Evolutionary conservation across 78 protist species (phyloP), one percentile per base, ranked within the genome.

Genomic region (Monosiga brevicollis): DNA sequence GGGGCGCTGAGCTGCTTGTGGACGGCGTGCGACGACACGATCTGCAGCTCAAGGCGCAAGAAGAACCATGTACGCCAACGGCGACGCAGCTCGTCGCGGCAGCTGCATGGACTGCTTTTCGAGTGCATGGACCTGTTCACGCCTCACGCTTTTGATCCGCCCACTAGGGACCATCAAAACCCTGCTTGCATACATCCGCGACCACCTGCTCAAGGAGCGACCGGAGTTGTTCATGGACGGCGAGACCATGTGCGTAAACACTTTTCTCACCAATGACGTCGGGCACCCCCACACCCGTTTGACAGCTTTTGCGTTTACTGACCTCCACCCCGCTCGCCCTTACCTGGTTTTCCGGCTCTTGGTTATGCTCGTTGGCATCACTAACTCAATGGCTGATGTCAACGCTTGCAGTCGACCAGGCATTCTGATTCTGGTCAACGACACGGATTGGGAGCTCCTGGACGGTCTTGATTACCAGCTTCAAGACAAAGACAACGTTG

Each of bases 381-480:
- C 75, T 39, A n/a, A 38, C 36, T 49, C 35, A 23, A 29, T 25
- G 38, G 3, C 34, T 24, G 10, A 2, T n/a, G 39, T 24, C 26
- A 9, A 49, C 39, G 23, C 55, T 11, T 71, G 72, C 43, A 90
- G 93, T 22, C 89, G 93, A n/a, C 96, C 96, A 41, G 96, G 96
- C 72, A 88, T 91, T 73, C 79, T 93, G 32, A 90, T 90, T 34
- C 88, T 93, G 29, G 90, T 93, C 49, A 93, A 93, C 82, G 93
- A 93, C 72, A 71, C 88, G 2, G 96, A 93, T 83, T 89, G 90
- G 87, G 96, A 93, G 81, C 76, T 93, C 10, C 55, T 86, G 39
- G 94, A 89, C 40, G 88, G 84, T 23, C 80, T 84, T 11, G 92
- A 85, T 11, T 89, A 78, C 77, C 75, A 10, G n/a, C 77, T 93